phyloP scores from a whole-genome alignment of 352 stramenopile species.

The Thraustochytrium striatum region DNA sequence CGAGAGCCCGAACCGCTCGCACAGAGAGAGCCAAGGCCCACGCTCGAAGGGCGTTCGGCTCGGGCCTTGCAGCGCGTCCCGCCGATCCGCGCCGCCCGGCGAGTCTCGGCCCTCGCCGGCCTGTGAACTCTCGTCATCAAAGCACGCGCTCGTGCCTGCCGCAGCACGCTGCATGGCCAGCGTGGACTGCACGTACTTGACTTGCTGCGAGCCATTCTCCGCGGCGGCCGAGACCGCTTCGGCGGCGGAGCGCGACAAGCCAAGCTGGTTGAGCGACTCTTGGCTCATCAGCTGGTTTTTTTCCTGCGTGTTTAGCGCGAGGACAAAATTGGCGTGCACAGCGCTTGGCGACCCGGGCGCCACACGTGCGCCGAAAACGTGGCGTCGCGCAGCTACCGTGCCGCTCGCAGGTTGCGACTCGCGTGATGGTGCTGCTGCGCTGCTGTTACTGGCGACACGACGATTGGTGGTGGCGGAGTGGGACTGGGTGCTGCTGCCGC shows the following conservation, averaged over 20 bases:
- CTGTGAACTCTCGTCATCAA: slow-evolving; percentile 11
- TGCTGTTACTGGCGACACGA: no score
- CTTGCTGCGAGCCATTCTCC: background rate
- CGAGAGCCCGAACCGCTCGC: background rate
- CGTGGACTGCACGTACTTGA: background rate
- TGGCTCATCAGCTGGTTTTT: background rate
- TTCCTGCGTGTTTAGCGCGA: background rate
- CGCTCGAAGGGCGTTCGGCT: background rate
- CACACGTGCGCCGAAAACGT: slow-evolving; percentile 8
- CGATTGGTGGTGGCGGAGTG: no score
- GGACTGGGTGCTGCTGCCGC: no score
- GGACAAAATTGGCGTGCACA: background rate
- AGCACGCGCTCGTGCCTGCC: slow-evolving; percentile 17
- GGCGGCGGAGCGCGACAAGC: background rate
- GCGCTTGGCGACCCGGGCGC: background rate
- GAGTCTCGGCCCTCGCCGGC: background rate
- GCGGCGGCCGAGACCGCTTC: no score
- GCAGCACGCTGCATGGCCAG: background rate
- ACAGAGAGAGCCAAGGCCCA: background rate
- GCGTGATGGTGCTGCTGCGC: no score
- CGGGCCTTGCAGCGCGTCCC: background rate
- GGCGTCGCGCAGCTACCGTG: no score
- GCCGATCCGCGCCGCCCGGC: background rate
- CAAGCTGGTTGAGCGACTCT: background rate
- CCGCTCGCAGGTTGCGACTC: no score